Base-by-base conservation (phyloP, 2,329 filamentous ascomycete genomes). In the Alternaria incomplexa region DNA sequence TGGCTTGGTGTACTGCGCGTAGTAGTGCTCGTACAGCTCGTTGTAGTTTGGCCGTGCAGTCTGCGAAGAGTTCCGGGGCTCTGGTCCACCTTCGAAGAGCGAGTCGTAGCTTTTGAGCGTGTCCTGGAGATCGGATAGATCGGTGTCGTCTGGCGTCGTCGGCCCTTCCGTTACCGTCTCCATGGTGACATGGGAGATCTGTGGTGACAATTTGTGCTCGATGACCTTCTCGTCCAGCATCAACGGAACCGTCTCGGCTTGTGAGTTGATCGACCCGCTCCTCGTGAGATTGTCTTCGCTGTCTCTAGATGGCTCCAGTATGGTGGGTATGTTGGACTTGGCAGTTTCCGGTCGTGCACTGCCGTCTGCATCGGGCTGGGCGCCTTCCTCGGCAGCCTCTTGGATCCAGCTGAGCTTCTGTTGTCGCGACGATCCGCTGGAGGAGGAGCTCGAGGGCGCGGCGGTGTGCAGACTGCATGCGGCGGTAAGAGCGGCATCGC, bases 391-490 rank as follows among this genome's bases (percentile, higher is more conserved):
- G 57, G 91, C 92, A 81, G 96, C 92, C 81, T 98, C 96, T n/a
- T 91, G 90, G 77, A 98, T 97, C 81, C 97, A 95, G 82, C 95
- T 91, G 72, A 98, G 83, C 69, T 92, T 90, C 72, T 90, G 88
- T 74, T 90, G 87, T 62, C 91, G 88, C 68, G 93, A 84, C 67
- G 93, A 84, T 76, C 91, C 93, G 52, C 88, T 91, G 5, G 93
- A 95, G 11, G 94, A 97, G 25, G 91, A 93, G 69, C 90, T 92
- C 20, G 95, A 97, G 43, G 90, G 91, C 12, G 93, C 93, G 8
- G 93, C 93, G 43, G 94, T 91, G 81, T 97, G 93, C 57, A 97
- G 84, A 46, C 93, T 93, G 81, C 94, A 97, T 57, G 93, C 93
- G 30, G 93, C 89, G 10, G 93, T 95, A 56, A 99, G 87, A 68